Evolutionary conservation across 257 asterid species (phyloP), one percentile per base, ranked within the genome.

Genomic region (Henckelia pumila): DNA sequence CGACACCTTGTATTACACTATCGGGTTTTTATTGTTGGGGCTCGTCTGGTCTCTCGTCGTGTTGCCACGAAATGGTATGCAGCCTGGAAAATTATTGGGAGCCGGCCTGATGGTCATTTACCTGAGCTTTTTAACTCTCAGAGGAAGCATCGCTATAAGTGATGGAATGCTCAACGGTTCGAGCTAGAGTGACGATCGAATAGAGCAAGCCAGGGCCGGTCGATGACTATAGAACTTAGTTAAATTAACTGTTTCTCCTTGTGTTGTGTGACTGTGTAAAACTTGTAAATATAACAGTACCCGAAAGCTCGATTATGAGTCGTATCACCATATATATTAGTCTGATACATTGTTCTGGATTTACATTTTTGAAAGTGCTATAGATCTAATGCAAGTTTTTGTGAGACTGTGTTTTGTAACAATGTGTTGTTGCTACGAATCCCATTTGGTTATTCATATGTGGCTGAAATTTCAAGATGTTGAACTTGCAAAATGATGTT

Each of bases 41-140:
- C 81, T 91, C 3, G 29, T 86, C 19, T 91, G 96, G 91, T 63
- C 93, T n/a, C 87, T 88, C 40, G n/a, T 83, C 55, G 71, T 88
- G 19, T 76, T 91, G 23, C 95, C 89, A 10, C 33, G 84, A 59
- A 86, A 81, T 3, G 78, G 61, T 56, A 91, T 91, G 97, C 86
- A 80, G 23, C 97, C 95, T 3, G 76, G 68, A 56, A 91, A 75
- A 62, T 8, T 82, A 71, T 64, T 91, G 76, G 96, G 96, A 1
- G 25, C 71, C 26, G 96, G 97, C 11, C 84, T 91, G 32, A 82
- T 91, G 78, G 20, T 52, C 19, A 85, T 88, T 63, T 91, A 91
- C 71, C 49, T 83, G 22, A 79, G 72, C 8, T 91, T 91, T 79
- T 80, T 91, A 17, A 63, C 76, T 30, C n/a, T 80, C 17, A 53